Evolutionary conservation across 176 grass and related monocot species (phyloP).

Genomic region (Bromus sterilis): DNA sequence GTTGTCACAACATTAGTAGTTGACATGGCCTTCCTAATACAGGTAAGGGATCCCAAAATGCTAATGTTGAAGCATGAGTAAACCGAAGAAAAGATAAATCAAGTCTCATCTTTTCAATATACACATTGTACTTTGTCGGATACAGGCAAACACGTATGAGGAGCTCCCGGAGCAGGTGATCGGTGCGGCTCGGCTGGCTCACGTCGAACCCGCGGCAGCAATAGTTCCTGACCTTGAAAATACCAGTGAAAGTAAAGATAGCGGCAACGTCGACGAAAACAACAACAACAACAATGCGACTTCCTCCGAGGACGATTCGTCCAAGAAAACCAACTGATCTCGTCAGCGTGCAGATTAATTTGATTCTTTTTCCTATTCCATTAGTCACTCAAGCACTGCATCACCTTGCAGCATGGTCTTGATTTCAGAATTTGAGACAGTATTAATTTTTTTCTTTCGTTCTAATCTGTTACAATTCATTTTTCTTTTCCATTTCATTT

Average conservation of each 20-base stretch:
- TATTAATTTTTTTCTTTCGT: not conserved
- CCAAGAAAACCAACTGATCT: slow-evolving; percentile 51
- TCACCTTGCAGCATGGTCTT: not conserved
- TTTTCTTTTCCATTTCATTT: not conserved
- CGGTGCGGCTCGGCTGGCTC: slow-evolving; percentile 63
- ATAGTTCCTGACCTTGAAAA: slow-evolving; percentile 45
- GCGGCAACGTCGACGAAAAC: not conserved
- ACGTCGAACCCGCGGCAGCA: slow-evolving; percentile 72
- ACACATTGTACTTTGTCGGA: not conserved
- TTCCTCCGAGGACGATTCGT: slow-evolving; percentile 31
- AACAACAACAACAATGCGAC: not conserved
- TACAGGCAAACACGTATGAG: slow-evolving; percentile 68
- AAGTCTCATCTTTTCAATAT: not conserved
- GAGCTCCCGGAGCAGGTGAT: slow-evolving; percentile 90
- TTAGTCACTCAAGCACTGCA: not conserved
- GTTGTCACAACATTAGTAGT: slow-evolving; percentile 77
- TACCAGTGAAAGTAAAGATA: slow-evolving; percentile 11
- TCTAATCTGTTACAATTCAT: not conserved
- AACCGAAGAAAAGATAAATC: not conserved
- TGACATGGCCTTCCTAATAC: slow-evolving; percentile 94
- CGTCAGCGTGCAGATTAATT: not conserved
- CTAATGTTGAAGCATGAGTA: not conserved
- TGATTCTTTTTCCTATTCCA: not conserved
- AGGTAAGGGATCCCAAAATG: slow-evolving; percentile 34
- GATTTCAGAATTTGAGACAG: not conserved